A percentile compares a stretch with the other conserved stretches of the same genome.
These are phyloP conservation scores for Nemania serpens DNA, from an alignment of 2,329 filamentous ascomycete species.

Conservation along the genomic window DNA sequence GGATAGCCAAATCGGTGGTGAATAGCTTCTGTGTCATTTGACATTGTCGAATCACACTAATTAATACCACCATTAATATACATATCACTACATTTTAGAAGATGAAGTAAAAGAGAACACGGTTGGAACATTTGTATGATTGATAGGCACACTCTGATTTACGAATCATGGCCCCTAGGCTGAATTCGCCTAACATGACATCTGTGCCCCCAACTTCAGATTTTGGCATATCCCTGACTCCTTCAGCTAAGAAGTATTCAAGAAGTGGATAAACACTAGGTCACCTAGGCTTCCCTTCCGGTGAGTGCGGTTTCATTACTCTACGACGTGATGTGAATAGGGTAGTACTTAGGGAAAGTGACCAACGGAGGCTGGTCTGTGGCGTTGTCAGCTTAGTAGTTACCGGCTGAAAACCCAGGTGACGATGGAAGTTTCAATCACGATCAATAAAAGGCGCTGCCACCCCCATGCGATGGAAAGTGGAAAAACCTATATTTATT, in stretches of 20 bases:
- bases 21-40: background rate
- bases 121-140: background rate
- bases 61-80: background rate
- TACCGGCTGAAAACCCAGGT: background rate
- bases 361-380: too few relatives aligned
- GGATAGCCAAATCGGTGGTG: background rate
- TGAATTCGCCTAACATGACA: background rate
- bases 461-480: constrained; percentile 5
- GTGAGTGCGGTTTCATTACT: background rate
- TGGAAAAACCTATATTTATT: constrained; percentile 2
- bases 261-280: background rate
- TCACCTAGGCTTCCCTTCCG: background rate
- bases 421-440: background rate
- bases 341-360: background rate
- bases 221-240: background rate
- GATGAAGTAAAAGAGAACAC: too few relatives aligned
- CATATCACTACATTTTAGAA: background rate
- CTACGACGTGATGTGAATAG: background rate
- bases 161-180: background rate
- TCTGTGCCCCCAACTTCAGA: background rate
- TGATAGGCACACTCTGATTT: background rate
- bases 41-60: background rate
- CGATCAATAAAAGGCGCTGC: background rate
- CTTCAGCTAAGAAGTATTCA: background rate
- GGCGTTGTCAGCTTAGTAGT: background rate